Evolutionary conservation across 1,284 basidiomycete species (phyloP).

Genomic region (Coriolopsis trogii): DNA sequence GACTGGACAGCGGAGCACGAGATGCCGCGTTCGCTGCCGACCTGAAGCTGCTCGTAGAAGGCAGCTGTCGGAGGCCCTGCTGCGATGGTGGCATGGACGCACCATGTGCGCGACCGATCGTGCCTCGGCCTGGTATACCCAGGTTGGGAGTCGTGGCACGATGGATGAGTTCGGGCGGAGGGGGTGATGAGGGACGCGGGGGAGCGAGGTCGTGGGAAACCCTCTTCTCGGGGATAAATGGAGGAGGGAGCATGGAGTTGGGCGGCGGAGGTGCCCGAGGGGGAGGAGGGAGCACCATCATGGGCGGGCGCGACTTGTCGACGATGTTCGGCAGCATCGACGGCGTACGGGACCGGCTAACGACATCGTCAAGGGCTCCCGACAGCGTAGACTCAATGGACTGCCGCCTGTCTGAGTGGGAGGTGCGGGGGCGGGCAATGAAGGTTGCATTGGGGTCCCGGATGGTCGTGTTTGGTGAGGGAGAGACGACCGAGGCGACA

Average conservation of each 20-base stretch:
- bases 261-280: constrained; percentile 80
- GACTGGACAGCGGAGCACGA: constrained; percentile 47
- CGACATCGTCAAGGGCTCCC: constrained; percentile 45
- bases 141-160: constrained; percentile 85
- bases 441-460: constrained; percentile 49
- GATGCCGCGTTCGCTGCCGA: constrained; percentile 64
- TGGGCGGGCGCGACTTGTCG: constrained; percentile 84
- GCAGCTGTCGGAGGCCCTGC: constrained; percentile 65
- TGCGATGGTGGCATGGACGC: constrained; percentile 73
- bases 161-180: constrained; percentile 85
- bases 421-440: constrained; percentile 43
- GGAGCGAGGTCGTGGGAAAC: constrained; percentile 65
- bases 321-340: constrained; percentile 53
- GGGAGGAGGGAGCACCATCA: constrained; percentile 85
- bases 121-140: constrained; percentile 56
- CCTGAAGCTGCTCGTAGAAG: constrained; percentile 81
- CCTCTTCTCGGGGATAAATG: constrained; percentile 72
- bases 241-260: constrained; percentile 71
- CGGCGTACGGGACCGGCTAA: constrained; percentile 58
- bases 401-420: constrained; percentile 44
- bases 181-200: constrained; percentile 85
- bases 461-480: constrained; percentile 46
- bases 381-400: constrained; percentile 71
- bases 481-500: constrained; percentile 27
- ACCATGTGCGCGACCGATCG: constrained; percentile 57